phyloP scores from a whole-genome alignment of 2,329 filamentous ascomycete species.

The Pestalotiopsis sp. region DNA sequence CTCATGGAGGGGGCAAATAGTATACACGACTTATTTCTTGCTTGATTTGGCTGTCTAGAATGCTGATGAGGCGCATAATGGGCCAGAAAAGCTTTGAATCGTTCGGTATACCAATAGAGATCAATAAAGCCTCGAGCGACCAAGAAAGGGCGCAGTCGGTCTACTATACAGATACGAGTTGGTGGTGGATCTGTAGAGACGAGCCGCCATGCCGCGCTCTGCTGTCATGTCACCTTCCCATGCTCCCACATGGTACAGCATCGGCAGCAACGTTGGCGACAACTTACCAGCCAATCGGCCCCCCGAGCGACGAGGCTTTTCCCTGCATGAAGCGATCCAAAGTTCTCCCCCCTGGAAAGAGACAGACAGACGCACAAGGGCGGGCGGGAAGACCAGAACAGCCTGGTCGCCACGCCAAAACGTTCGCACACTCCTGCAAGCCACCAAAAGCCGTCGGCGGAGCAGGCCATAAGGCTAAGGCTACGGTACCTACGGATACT shows the following conservation, averaged over 20 bases:
- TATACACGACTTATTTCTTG: too few species aligned
- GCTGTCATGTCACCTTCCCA: background rate
- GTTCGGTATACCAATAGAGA: too few species aligned
- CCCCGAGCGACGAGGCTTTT: background rate
- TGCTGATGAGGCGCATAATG: too few species aligned
- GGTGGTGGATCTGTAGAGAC: background rate
- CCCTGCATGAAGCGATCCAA: background rate
- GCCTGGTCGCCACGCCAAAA: background rate
- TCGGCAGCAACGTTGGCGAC: background rate
- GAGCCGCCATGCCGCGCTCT: conserved; percentile 7
- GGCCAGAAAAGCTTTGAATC: too few species aligned
- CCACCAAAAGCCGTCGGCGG: background rate
- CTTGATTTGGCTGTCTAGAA: too few species aligned
- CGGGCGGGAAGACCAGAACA: background rate
- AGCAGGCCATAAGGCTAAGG: background rate
- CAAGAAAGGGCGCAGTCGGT: background rate
- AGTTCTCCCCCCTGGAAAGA: background rate
- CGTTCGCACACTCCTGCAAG: background rate
- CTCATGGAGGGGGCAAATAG: too few species aligned
- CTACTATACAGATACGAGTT: background rate
- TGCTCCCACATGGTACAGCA: background rate
- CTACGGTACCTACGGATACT: conserved; percentile 7
- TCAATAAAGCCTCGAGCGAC: too few species aligned
- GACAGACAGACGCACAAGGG: background rate
- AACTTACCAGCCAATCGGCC: background rate